Percentiles rank a stretch among this genome's conserved stretches.
These are phyloP conservation scores for Cystofilobasidium capitatum DNA, from an alignment of 768 basidiomycete species.

Conservation along the genomic window DNA sequence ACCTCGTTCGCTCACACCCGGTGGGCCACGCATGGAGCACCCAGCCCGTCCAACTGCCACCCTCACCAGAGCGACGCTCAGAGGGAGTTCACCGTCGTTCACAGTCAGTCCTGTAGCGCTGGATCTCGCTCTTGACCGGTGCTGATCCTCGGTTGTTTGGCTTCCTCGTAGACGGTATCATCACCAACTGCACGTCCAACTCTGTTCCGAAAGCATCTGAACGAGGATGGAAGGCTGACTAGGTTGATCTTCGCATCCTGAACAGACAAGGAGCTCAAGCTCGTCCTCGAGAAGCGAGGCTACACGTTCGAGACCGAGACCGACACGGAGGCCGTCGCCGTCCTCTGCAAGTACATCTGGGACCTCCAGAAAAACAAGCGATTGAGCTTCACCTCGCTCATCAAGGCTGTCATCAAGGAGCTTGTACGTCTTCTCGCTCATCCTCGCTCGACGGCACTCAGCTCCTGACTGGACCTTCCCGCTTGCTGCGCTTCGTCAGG, in stretches of 20 bases:
- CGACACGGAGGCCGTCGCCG: conserved; percentile 94
- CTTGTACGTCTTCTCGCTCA: conserved; percentile 43
- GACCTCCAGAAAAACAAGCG: conserved; percentile 82
- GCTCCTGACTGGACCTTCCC: not conserved
- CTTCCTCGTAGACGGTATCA: conserved; percentile 61
- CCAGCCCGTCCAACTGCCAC: conserved; percentile 82
- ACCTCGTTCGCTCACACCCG: conserved; percentile 98
- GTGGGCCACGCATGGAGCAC: conserved; percentile 96
- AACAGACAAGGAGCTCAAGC: conserved; percentile 63
- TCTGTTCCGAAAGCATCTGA: not conserved
- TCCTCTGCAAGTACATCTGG: conserved; percentile 90
- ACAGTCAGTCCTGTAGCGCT: conserved; percentile 53
- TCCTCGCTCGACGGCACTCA: not conserved
- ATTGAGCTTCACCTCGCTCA: conserved; percentile 74
- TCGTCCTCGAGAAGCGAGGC: conserved; percentile 89
- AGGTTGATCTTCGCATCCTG: not conserved
- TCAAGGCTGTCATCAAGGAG: conserved; percentile 94
- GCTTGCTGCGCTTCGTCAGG: conserved; percentile 45
- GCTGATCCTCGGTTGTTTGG: not conserved
- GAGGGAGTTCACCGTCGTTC: conserved; percentile 80
- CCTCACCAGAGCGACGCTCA: conserved; percentile 74
- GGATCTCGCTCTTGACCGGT: too few relatives aligned
- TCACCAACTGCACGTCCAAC: conserved; percentile 61
- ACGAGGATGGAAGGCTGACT: not conserved
- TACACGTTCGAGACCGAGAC: conserved; percentile 91